Conservation (phyloP, 2,329 filamentous ascomycete genomes). For the Xylaria sp. region DNA sequence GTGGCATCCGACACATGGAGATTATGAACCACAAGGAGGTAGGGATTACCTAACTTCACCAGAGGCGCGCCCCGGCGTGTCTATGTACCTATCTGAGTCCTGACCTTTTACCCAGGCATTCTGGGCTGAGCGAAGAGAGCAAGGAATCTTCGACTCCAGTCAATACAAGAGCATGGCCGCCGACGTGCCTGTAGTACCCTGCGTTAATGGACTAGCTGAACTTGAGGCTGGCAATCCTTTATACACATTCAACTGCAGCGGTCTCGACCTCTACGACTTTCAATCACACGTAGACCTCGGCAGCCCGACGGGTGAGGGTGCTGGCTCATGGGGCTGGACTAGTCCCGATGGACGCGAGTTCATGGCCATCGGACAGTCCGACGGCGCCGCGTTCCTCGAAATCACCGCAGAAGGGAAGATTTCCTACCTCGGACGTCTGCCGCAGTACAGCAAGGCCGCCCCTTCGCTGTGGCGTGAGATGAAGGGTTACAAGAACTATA, state of each 20-base stretch:
- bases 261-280: constrained; percentile 53
- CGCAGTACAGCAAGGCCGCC: constrained; percentile 57
- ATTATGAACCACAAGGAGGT: constrained; percentile 50
- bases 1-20: constrained; percentile 48
- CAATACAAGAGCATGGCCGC: constrained; percentile 48
- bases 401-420: constrained; percentile 62
- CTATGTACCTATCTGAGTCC: background rate
- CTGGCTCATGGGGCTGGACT: constrained; percentile 65
- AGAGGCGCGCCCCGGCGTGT: background rate
- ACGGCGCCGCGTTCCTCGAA: constrained; percentile 66
- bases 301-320: constrained; percentile 50
- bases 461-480: constrained; percentile 66
- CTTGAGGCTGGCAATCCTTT: constrained; percentile 44
- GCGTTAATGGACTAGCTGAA: constrained; percentile 46
- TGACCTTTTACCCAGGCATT: constrained; percentile 42
- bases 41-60: constrained; percentile 15
- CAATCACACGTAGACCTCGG: constrained; percentile 52
- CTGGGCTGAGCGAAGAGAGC: constrained; percentile 47
- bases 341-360: constrained; percentile 64
- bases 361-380: constrained; percentile 63
- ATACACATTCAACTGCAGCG: constrained; percentile 49
- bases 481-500: constrained; percentile 53
- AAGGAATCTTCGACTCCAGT: constrained; percentile 45
- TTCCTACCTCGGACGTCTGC: constrained; percentile 64
- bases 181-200: constrained; percentile 41